Conservation (phyloP, 2,329 filamentous ascomycete genomes). For the Aspergillus melleus region DNA sequence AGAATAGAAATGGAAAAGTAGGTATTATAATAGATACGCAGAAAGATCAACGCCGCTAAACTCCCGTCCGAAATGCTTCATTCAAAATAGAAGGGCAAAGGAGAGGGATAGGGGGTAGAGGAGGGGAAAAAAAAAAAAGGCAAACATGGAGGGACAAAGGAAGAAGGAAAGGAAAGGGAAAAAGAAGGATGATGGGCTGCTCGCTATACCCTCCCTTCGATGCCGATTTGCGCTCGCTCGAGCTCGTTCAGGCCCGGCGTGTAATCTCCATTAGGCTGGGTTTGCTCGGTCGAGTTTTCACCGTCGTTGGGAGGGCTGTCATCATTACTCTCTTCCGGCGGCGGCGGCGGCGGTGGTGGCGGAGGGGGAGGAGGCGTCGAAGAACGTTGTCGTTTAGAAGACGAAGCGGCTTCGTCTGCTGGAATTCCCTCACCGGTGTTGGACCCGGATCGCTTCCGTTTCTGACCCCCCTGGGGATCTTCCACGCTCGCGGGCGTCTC, state of each 20-base stretch:
- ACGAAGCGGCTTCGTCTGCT: conserved; percentile 43
- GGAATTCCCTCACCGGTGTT: conserved; percentile 27
- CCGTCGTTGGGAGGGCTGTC: not conserved
- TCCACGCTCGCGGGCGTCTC: conserved; percentile 4
- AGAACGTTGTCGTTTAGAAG: conserved; percentile 57
- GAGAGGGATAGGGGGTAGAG: not conserved
- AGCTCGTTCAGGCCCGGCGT: conserved; percentile 10
- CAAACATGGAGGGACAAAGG: not conserved
- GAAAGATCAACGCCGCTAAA: conserved; percentile 7
- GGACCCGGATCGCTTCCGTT: conserved; percentile 63
- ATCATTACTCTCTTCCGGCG: conserved; percentile 22
- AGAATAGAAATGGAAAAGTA: conserved; percentile 6
- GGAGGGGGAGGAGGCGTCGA: conserved; percentile 36
- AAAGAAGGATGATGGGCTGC: conserved; percentile 3
- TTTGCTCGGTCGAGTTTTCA: not conserved
- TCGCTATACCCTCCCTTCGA: conserved; percentile 25
- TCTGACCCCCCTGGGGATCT: conserved; percentile 33
- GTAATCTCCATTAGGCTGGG: not conserved
- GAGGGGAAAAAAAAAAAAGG: not conserved
- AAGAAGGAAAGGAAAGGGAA: not conserved
- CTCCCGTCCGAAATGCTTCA: conserved; percentile 14
- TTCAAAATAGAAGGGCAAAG: not conserved
- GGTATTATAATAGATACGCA: conserved; percentile 1
- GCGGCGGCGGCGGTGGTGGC: conserved; percentile 31
- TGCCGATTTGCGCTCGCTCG: conserved; percentile 22